Evolutionary conservation across 2,329 filamentous ascomycete species (phyloP), one percentile per base, ranked within the genome.

Genomic region (Pestalotiopsis sp.): DNA sequence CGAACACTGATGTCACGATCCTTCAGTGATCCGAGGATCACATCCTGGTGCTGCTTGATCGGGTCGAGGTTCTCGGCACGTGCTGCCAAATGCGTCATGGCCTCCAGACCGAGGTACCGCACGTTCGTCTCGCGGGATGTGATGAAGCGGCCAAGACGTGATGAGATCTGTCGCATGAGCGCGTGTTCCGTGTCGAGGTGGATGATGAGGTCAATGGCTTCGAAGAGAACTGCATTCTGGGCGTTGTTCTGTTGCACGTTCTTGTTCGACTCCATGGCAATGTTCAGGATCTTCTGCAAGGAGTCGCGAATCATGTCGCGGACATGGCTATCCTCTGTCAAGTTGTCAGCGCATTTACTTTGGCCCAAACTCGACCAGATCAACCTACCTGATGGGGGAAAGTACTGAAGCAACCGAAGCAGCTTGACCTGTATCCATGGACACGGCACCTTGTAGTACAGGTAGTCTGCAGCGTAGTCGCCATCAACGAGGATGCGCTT

Each of bases 201-300:
- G 73, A 99, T 99, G 74, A 98, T 96, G 59, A 99, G 89, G 78
- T 99, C 98, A 80, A 99, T 99, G 27, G 96, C 97, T 84, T 99
- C 96, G 77, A 99, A 99, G 1, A 99, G 86, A 14, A 99, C 94
- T 0, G 96, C 96, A 77, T 99, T 99, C 78, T 98, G 96, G 0
- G 96, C 96, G 78, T 99, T 99, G 81, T 99, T 99, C 79, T 99
- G 96, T 81, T 99, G 96, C 17, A 99, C 96, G 75, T 99, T 99
- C 83, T 98, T 99, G 66, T 94, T 96, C 78, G 93, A 91, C 77
- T 98, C 95, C 85, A 97, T 91, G 1, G 96, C 95, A 49, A 93
- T 86, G 75, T 98, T 94, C 78, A 99, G 86, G 60, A 98, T 97
- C 79, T 92, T 94, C 78, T 97, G 93, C 62, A 99, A 83, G 1